Evolutionary conservation across 768 basidiomycete genomes (phyloP), one percentile per base, ranked within the genome.

Genomic region (Pleurotus platypus): DNA sequence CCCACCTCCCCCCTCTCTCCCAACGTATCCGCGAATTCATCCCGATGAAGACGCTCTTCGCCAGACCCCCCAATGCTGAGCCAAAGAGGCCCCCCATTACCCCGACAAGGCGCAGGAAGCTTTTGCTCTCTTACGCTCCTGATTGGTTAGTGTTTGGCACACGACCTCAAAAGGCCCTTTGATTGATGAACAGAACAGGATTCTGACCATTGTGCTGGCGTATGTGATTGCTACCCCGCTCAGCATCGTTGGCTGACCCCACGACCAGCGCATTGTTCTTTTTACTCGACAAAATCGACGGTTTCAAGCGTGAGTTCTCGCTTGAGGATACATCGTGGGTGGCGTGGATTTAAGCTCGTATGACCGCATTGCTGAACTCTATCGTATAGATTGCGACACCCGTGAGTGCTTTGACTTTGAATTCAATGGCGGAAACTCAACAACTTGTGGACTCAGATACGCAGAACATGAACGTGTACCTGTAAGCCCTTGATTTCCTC

Each of bases 241-340:
- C 30, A 46, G 46, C 16, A 5, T 30, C 42, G 2, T 15, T 37
- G 13, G 50, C 55, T 27, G 22, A 50, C 27, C 45, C 35, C 37
- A 12, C 11, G 16, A 18, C 3, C 66, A 90, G 91, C 24, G 82
- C 70, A 1, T 51, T 79, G 1, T 89, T 90, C 70, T 83, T 84
- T 66, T 76, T 80, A 9, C 70, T 92, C 15, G 77, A 90, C 64
- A 68, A 71, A n/a, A 72, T 92, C 8, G 73, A 84, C 51, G 90
- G 90, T 5, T 94, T 85, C 71, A 78, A 85, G 67, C 75, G 94
- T 58, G 77, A 81, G 40, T 96, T 96, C 70, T 92, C 90, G 1
- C 71, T 94, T 20, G 70, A 77, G 42, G 93, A 96, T 71, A 83
- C 82, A 16, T 83, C 90, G 86, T 92, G 63, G 62, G 87, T 75